Evolutionary conservation across 164 flowering plant species (phyloP), one percentile per base, ranked within the genome.

Genomic region (Houttuynia cordata): DNA sequence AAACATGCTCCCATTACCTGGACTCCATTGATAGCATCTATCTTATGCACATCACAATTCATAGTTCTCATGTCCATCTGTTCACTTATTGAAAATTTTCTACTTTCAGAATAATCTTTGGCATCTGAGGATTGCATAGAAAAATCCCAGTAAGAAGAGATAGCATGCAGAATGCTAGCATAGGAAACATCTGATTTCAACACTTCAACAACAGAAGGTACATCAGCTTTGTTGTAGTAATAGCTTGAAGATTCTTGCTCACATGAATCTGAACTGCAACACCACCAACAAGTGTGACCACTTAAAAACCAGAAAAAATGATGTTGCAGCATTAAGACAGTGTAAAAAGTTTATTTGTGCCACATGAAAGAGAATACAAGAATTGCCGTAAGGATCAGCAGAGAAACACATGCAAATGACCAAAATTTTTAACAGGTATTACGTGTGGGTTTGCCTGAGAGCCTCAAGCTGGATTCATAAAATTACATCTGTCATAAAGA

Each of bases 201-300:
- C 63, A 73, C 79, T 60, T 84, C 78, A 65, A 84, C 63, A 53
- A 93, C 83, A 58, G 45, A 54, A 56, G 64, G 64, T 64, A 90
- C 69, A 70, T 90, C 94, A 78, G 78, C 72, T 58, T 68, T 76
- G 68, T 75, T 76, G 72, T 93, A 93, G 68, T 73, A 87, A 34
- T 62, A 74, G 62, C 69, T 71, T 17, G 76, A 72, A 24, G 75
- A 63, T 39, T 78, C 84, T 39, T 61, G 52, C 47, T 81, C 81
- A 64, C 64, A 68, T 30, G 86, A 83, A 63, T 87, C 86, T 51
- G 77, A 77, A 77, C 98, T 93, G 97, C 79, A 83, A 14, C 34
- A 45, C 14, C 49, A 10, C 13, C 49, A 45, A 0, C 37, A 45
- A 45, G 49, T 45, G 12, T 3, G 2, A 45, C 17, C 17, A 45